Evolutionary conservation across 2,329 filamentous ascomycete species (phyloP).

Genomic region (Sclerotinia nivalis): DNA sequence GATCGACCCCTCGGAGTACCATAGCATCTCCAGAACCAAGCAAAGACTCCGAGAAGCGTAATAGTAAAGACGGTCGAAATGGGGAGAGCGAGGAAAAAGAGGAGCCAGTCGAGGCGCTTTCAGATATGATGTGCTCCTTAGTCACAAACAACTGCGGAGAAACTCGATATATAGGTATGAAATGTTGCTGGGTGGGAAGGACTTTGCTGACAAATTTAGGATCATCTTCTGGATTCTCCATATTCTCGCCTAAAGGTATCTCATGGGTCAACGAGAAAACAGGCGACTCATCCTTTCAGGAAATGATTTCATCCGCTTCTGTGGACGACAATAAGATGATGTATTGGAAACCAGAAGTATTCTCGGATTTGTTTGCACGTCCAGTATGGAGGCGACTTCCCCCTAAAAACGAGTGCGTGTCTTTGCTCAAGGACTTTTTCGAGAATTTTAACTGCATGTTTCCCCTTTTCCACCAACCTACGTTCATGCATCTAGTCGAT

Average conservation of each 20-base stretch:
- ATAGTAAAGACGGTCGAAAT: constrained; percentile 33
- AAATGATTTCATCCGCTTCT: constrained; percentile 90
- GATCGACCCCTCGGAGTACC: constrained; percentile 47
- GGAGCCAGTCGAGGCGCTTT: constrained; percentile 80
- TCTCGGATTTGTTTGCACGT: constrained; percentile 85
- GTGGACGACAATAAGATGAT: constrained; percentile 95
- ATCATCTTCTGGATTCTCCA: constrained; percentile 96
- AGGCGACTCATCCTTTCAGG: constrained; percentile 90
- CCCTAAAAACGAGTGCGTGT: constrained; percentile 81
- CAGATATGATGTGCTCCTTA: constrained; percentile 98
- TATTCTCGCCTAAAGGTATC: constrained; percentile 97
- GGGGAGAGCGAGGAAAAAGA: constrained; percentile 52
- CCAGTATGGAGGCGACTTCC: constrained; percentile 82
- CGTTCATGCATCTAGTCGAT: constrained; percentile 96
- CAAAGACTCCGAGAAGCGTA: constrained; percentile 34
- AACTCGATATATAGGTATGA: constrained; percentile 87
- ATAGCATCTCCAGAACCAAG: constrained; percentile 51
- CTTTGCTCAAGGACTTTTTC: constrained; percentile 89
- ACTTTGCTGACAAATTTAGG: constrained; percentile 51
- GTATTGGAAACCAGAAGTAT: constrained; percentile 97
- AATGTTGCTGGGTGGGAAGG: constrained; percentile 1
- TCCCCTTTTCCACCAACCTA: constrained; percentile 93
- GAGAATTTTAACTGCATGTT: constrained; percentile 99
- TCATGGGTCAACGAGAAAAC: constrained; percentile 99
- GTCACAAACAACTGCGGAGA: constrained; percentile 95